These are phyloP conservation scores for Micractinium sp. DNA, from an alignment of 139 green algal species.

Conservation along the genomic window DNA sequence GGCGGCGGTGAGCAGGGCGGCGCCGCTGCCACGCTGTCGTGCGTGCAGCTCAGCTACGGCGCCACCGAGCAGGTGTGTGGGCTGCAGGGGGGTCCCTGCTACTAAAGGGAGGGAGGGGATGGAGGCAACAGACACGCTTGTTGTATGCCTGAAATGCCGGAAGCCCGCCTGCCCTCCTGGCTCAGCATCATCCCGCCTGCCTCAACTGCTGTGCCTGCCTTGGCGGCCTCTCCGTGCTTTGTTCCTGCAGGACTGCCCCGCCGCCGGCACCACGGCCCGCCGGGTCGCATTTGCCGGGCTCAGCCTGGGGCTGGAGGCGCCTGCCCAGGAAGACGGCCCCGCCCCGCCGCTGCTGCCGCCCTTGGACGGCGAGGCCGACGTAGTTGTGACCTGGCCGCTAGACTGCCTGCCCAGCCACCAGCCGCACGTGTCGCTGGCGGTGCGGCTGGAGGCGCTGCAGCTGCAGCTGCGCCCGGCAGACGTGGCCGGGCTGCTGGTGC, in stretches of 20 bases:
- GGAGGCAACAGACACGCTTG: too few relatives aligned
- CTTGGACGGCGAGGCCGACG: not conserved
- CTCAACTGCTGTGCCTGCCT: too few relatives aligned
- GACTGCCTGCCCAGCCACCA: not conserved
- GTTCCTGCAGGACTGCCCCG: not conserved
- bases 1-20: not conserved
- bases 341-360: conserved; percentile 4
- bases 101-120: too few relatives aligned
- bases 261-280: not conserved
- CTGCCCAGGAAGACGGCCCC: not conserved
- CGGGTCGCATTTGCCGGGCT: not conserved
- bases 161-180: too few relatives aligned
- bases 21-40: not conserved
- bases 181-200: too few relatives aligned
- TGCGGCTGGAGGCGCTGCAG: conserved; percentile 51
- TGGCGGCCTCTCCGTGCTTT: too few relatives aligned
- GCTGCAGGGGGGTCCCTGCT: not conserved
- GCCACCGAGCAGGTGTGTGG: not conserved
- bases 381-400: not conserved
- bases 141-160: too few relatives aligned
- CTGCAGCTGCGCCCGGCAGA: conserved; percentile 47
- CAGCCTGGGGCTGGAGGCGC: not conserved
- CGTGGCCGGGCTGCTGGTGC: conserved; percentile 20
- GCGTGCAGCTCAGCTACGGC: not conserved
- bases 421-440: conserved; percentile 23